Evolutionary conservation across 768 basidiomycete species (phyloP), one percentile per base, ranked within the genome.

Genomic region (Lactarius evosmus): DNA sequence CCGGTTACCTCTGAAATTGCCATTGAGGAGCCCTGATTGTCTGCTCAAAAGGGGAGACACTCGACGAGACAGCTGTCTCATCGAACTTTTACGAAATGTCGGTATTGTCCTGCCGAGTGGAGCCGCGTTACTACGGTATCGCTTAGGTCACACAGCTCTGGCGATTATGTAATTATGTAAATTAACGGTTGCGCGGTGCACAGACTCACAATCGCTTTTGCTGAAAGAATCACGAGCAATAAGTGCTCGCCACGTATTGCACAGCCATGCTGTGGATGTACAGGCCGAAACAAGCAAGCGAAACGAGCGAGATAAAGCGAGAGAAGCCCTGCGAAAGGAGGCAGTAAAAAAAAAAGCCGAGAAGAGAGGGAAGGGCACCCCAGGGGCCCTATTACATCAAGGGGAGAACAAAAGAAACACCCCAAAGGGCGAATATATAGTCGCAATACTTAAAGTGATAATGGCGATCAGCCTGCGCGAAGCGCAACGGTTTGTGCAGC

Each of bases 141-240:
- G 46, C 46, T 22, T 49, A 14, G 22, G 25, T 49, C 46, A 49
- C 46, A 49, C 46, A 25, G 22, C 46, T 12, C 7, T 25, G 22
- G 1, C 12, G n/a, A 59, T 58, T 58, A 63, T 14, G 22, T 58
- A 54, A 63, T 12, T 25, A 1, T 16, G 6, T 5, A 12, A 33
- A 55, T 14, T 46, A 29, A 9, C 22, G 25, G 7, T 7, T 25
- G 34, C 46, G 2, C 9, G 32, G 38, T 61, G 40, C 25, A 49
- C 38, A 8, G 8, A 32, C 36, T 38, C 7, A 25, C 44, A 12
- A 46, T 46, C 22, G 4, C 11, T n/a, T 46, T n/a, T 22, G 25
- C 11, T 46, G 44, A 22, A 22, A 41, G 52, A 51, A 52, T 63
- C 27, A 58, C 41, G 33, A 36, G 32, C 32, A 27, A 53, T 38